These are phyloP conservation scores for Pholiota adiposa DNA, from an alignment of 1,284 basidiomycete genomes.

Conservation along the genomic window DNA sequence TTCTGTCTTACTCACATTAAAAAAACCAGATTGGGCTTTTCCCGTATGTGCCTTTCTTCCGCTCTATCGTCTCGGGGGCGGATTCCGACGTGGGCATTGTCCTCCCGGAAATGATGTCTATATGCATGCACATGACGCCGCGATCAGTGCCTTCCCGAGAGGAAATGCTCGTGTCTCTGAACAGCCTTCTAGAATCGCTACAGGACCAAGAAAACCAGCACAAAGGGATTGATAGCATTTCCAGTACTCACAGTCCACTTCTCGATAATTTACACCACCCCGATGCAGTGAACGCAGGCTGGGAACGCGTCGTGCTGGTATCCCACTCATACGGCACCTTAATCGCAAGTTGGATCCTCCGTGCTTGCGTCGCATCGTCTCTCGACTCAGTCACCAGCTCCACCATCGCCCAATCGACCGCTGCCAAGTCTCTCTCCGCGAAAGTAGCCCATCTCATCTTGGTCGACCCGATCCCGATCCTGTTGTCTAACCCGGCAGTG, in stretches of 20 bases:
- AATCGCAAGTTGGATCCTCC: conserved; percentile 33
- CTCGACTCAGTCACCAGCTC: not conserved
- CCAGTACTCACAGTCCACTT: conserved; percentile 8
- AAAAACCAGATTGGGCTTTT: conserved; percentile 61
- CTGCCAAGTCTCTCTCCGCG: not conserved
- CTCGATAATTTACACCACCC: not conserved
- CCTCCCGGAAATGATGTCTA: conserved; percentile 60
- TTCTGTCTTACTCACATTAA: not conserved
- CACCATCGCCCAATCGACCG: not conserved
- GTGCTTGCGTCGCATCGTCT: not conserved
- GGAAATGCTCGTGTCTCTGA: conserved; percentile 40
- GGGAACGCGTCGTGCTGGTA: conserved; percentile 46
- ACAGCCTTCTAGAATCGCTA: conserved; percentile 48
- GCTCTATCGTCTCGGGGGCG: conserved; percentile 30
- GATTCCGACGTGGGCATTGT: conserved; percentile 57
- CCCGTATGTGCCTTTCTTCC: conserved; percentile 56
- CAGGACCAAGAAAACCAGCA: not conserved
- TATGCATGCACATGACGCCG: conserved; percentile 61
- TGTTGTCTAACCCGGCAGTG: conserved; percentile 62
- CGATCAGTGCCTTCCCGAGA: conserved; percentile 44
- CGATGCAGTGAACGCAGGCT: not conserved
- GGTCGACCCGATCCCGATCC: conserved; percentile 66
- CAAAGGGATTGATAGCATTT: not conserved
- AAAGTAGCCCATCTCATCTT: conserved; percentile 49
- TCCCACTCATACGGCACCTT: conserved; percentile 71